Evolutionary conservation across 306 rosid species (phyloP), one percentile per base, ranked within the genome.

Genomic region (Ziziphus jujuba): DNA sequence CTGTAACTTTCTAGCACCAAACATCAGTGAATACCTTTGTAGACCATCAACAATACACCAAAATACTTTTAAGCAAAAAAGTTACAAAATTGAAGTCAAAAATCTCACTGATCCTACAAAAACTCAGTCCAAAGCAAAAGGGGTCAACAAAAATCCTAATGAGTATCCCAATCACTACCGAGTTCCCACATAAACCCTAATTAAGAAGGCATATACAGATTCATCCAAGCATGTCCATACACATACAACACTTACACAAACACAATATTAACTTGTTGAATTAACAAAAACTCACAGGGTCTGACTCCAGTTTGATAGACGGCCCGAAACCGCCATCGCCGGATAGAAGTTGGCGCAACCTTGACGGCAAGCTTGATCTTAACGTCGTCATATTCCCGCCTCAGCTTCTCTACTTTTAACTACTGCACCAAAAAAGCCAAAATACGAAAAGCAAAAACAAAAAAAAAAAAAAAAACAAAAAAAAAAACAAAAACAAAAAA

Each of bases 321-420:
- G 99, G 95, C 21, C 95, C 99, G 50, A 84, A 79, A 63, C 85
- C 83, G 56, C 96, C 91, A 72, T 95, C 99, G 72, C 75, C 87
- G 5, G 96, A 87, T 22, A 95, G 80, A 67, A 95, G 89, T 66
- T 90, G 96, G 65, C 99, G 91, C 75, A 95, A 78, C 95, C 99
- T 80, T 67, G 97, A 91, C 23, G 99, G 97, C 91, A 89, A 89
- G 82, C 86, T 91, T 70, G 99, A 89, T 85, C 96, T 79, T 65
- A 80, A 80, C 72, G 97, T 75, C 70, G 91, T 69, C 99, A 95
- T 95, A 56, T 16, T 44, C 84, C 77, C 86, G 81, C 89, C 89
- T 66, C 92, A 79, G 76, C 78, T 87, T 80, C 89, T 74, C 84
- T 75, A 86, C 85, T 82, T 70, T 52, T 65, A 71, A 78, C 90